Conservation (phyloP, 2,329 filamentous ascomycete genomes). For the Penicillium expansum region DNA sequence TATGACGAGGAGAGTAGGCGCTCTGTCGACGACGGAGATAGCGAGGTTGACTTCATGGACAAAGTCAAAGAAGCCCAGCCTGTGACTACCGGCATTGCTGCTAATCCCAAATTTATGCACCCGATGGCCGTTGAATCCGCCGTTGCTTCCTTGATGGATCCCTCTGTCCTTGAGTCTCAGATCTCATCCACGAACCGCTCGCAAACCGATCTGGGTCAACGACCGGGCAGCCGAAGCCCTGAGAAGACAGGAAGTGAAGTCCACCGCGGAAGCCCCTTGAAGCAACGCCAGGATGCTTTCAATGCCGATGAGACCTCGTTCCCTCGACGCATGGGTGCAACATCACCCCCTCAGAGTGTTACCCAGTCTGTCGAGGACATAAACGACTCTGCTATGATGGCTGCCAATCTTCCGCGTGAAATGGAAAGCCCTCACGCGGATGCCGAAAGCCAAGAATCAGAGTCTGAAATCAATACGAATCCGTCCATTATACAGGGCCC, state of each 20-base stretch:
- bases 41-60: constrained; percentile 56
- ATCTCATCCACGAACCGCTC: constrained; percentile 50
- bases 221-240: constrained; percentile 30
- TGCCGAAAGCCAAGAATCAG: constrained; percentile 59
- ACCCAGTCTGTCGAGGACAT: constrained; percentile 47
- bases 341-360: constrained; percentile 56
- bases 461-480: constrained; percentile 71
- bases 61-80: constrained; percentile 64
- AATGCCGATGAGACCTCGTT: constrained; percentile 40
- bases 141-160: constrained; percentile 85
- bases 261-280: constrained; percentile 46
- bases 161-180: constrained; percentile 67
- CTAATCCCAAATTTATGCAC: constrained; percentile 74
- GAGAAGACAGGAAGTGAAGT: constrained; percentile 26
- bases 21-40: constrained; percentile 53
- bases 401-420: constrained; percentile 65
- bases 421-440: constrained; percentile 71
- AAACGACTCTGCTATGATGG: constrained; percentile 55
- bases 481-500: constrained; percentile 79
- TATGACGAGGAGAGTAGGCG: constrained; percentile 55
- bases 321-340: constrained; percentile 41
- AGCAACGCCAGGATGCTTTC: constrained; percentile 41
- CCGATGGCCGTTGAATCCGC: constrained; percentile 77
- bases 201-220: constrained; percentile 42
- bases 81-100: constrained; percentile 65